Percentiles rank a stretch among this genome's conserved stretches.
phyloP scores from a whole-genome alignment of 768 basidiomycete genomes.

The Kwoniella europaea region DNA sequence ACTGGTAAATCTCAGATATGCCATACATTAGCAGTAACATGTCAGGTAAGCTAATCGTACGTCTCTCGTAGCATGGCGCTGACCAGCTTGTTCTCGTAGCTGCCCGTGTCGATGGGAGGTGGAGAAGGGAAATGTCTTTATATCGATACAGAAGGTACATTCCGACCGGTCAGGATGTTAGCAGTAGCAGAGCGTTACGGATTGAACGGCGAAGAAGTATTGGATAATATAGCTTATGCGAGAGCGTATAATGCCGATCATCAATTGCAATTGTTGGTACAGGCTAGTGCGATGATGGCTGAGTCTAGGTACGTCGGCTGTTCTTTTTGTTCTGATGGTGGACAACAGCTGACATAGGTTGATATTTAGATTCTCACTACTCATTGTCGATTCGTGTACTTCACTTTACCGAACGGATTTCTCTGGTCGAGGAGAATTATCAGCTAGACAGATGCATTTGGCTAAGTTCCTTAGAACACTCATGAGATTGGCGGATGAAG shows the following conservation, averaged over 20 bases:
- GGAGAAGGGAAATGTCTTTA: conserved; percentile 99
- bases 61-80: neutral
- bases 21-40: conserved; percentile 96
- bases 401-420: conserved; percentile 95
- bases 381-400: conserved; percentile 96
- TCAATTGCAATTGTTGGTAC: conserved; percentile 84
- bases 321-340: neutral
- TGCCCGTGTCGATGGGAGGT: conserved; percentile 96
- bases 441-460: conserved; percentile 91
- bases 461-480: conserved; percentile 93
- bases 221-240: conserved; percentile 98
- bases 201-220: conserved; percentile 94
- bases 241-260: conserved; percentile 99
- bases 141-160: conserved; percentile 98
- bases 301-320: conserved; percentile 76
- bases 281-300: conserved; percentile 97
- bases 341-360: neutral
- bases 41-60: conserved; percentile 64
- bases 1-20: conserved; percentile 98
- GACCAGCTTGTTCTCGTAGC: conserved; percentile 52
- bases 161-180: conserved; percentile 91
- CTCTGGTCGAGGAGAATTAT: conserved; percentile 90
- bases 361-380: conserved; percentile 78
- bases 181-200: conserved; percentile 95
- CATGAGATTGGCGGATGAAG: conserved; percentile 94